Evolutionary conservation across 495 filamentous ascomycete species (phyloP), one percentile per base, ranked within the genome.

Genomic region (Aeminium ludgeri): DNA sequence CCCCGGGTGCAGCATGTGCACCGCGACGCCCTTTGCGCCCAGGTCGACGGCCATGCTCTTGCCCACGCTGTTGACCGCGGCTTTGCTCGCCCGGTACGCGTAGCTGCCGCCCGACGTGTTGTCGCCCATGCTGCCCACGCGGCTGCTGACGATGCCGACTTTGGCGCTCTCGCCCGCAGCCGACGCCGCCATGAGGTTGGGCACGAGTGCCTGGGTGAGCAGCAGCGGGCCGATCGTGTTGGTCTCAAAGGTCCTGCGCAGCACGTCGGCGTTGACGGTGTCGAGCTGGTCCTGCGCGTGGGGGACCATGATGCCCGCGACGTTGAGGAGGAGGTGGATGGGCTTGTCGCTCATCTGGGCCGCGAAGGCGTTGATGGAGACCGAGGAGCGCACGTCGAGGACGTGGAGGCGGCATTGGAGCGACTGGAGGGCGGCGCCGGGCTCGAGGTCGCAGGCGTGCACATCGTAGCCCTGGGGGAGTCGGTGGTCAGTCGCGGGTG

Each of bases 101-200:
- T 84, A 89, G 70, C 74, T 82, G 0, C 80, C 82, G 1, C 82
- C 81, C 0, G 66, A 63, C 10, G 48, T 44, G 46, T 87, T 86
- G 45, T 56, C 54, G 1, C 50, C 46, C 4, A 66, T 56, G 19
- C 48, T 54, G 28, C 62, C 62, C 16, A 64, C 59, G 15, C 64
- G 59, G 2, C 58, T 61, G 10, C 57, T 57, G 40, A 65, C 51
- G 12, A 62, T 45, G 13, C 59, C 53, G 10, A 61, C 40, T 45
- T 20, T 1, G 47, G 43, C 1, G 25, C 25, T 19, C 15, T 18
- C 1, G 34, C 25, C 35, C 11, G 36, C 8, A n/a, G n/a, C n/a
- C n/a, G n/a, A n/a, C 1, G 45, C 43, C 10, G 36, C 34, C 6
- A 57, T 44, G 1, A 64, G 30, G 29, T 54, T 59, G 0, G 62